Base-by-base conservation (phyloP, 2,329 filamentous ascomycete genomes). In the Hypoxylon sp. region DNA sequence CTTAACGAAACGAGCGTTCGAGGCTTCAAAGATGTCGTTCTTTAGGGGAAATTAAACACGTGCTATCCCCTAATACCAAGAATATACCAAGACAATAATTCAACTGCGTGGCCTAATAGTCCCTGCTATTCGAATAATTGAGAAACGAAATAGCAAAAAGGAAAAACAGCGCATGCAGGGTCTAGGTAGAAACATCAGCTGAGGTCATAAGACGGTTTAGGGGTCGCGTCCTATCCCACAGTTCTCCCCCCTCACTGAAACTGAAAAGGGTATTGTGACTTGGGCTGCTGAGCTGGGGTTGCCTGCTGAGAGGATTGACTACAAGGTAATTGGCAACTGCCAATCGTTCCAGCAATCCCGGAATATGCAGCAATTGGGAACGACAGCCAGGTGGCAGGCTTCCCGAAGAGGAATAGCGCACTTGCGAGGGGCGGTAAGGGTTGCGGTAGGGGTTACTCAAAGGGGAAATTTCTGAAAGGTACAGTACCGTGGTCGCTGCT, bases 161-260 rank as follows among this genome's bases (percentile, higher is more conserved):
- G 21, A 64, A 68, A 70, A 72, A 71, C 73, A 69, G 62, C 72
- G 59, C 72, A 75, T 75, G 73, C 73, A 75, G 73, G 70, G 68
- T 70, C 68, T 72, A 71, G 51, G 58, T 53, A 60, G 55, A 65
- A 61, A 63, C 57, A 70, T 70, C 71, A 70, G 68, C 68, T 70
- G 71, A 71, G 71, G 63, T 73, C 71, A 70, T 71, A 62, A 73
- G 71, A 73, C 64, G 55, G 37, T 65, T 65, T 70, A 70, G 65
- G 68, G 68, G 68, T 70, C 51, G 53, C 42, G 57, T 65, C 57
- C 52, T 65, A 65, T 68, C 37, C 65, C 62, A 65, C 57, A 53
- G 44, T 24, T 50, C 6, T 29, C 60, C 48, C 54, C 61, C 64
- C 64, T 70, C 62, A 70, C 57, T 60, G 55, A 47, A 44, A 48